phyloP scores from a whole-genome alignment of 2,329 filamentous ascomycete species.

The Cladorrhinum sp. region DNA sequence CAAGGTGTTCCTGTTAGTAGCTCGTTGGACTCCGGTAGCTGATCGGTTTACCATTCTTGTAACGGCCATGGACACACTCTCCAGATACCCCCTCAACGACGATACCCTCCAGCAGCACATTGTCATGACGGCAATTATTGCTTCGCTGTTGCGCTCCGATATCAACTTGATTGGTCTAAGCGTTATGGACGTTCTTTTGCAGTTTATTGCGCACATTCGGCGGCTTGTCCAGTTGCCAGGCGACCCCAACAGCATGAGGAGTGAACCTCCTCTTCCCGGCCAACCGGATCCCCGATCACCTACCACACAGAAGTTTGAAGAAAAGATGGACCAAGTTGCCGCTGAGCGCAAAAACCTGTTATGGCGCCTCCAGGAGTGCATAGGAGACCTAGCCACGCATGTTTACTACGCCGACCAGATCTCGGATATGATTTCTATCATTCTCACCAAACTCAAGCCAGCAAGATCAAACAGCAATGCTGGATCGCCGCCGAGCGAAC shows the following conservation, averaged over 20 bases:
- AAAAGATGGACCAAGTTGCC: constrained; percentile 33
- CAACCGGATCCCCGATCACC: constrained; percentile 30
- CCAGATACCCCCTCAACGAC: constrained; percentile 65
- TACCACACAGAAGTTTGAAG: constrained; percentile 32
- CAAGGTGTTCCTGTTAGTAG: constrained; percentile 73
- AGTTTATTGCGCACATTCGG: constrained; percentile 79
- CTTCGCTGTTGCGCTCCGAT: constrained; percentile 78
- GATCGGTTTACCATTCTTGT: constrained; percentile 89
- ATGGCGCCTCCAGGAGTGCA: constrained; percentile 70
- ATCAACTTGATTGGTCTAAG: constrained; percentile 94
- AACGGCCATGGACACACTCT: constrained; percentile 72
- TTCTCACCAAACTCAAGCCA: constrained; percentile 76
- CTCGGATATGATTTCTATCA: constrained; percentile 83
- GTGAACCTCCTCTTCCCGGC: constrained; percentile 25
- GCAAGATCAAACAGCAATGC: constrained; percentile 41
- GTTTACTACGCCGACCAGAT: constrained; percentile 97
- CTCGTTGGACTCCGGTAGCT: constrained; percentile 88
- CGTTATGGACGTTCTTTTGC: constrained; percentile 89
- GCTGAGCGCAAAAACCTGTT: constrained; percentile 64
- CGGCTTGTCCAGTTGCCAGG: constrained; percentile 66
- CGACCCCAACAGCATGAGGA: constrained; percentile 33
- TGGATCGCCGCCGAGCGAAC: constrained; percentile 47
- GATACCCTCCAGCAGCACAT: constrained; percentile 71
- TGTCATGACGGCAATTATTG: constrained; percentile 72
- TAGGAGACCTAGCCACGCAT: constrained; percentile 88